Percentiles rank a stretch among this genome's conserved stretches.
Conservation (phyloP, 768 basidiomycete genomes). For the Sporobolomyces phaffii region DNA sequence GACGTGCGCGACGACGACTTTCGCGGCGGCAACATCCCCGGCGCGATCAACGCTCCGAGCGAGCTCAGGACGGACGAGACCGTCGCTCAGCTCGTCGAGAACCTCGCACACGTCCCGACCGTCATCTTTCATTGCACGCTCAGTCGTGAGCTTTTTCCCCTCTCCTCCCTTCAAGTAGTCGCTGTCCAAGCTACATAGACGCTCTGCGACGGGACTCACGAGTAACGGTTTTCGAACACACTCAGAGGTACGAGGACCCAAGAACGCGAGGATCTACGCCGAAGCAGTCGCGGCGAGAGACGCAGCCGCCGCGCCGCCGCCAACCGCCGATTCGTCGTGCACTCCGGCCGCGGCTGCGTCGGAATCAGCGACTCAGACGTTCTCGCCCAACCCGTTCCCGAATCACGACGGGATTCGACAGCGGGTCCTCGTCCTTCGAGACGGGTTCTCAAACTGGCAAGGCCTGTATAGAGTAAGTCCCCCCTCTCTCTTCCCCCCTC, state of each 20-base stretch:
- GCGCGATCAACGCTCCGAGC: slow-evolving; percentile 16
- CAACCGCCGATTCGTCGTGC: neutral
- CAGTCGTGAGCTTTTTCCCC: slow-evolving; percentile 3
- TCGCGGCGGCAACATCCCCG: slow-evolving; percentile 22
- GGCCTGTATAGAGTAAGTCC: slow-evolving; percentile 20
- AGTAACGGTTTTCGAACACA: neutral
- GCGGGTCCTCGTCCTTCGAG: slow-evolving; percentile 28
- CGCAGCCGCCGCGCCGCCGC: neutral
- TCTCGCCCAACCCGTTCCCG: slow-evolving; percentile 29
- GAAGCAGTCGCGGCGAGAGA: slow-evolving; percentile 5
- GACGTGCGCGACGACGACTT: slow-evolving; percentile 30
- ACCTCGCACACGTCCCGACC: slow-evolving; percentile 21
- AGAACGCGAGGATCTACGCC: slow-evolving; percentile 34
- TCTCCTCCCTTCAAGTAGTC: neutral
- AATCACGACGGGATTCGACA: slow-evolving; percentile 6
- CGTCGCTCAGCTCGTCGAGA: slow-evolving; percentile 19
- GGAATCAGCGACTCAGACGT: neutral
- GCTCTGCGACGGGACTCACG: neutral
- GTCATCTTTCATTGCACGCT: slow-evolving; percentile 37
- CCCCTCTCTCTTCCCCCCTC: neutral
- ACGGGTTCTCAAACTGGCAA: slow-evolving; percentile 30
- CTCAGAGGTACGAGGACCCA: slow-evolving; percentile 34
- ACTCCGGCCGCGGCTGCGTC: neutral
- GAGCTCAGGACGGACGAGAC: slow-evolving; percentile 18
- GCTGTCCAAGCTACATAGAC: too few species aligned